phyloP scores from a whole-genome alignment of 352 stramenopile genomes.

The Globisporangium perplexum region DNA sequence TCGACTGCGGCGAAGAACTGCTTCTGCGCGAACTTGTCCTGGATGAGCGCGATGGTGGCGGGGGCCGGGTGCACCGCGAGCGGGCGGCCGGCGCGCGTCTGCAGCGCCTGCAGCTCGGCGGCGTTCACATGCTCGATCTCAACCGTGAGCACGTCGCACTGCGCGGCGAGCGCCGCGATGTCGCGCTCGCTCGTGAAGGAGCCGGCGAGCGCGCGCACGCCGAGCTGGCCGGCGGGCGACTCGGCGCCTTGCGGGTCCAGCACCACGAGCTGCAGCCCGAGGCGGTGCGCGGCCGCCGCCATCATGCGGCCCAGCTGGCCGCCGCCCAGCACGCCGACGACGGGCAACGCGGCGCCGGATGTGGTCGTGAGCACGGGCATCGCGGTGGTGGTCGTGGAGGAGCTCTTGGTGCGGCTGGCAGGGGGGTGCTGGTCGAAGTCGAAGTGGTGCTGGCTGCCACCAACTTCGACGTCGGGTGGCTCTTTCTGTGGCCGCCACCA shows the following conservation, averaged over 20 bases:
- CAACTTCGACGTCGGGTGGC: neutral
- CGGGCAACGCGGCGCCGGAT: slow-evolving; percentile 34
- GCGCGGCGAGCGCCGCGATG: slow-evolving; percentile 61
- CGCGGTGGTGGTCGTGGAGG: neutral
- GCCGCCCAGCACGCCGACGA: slow-evolving; percentile 92
- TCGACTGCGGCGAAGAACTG: slow-evolving; percentile 58
- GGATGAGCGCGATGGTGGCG: slow-evolving; percentile 92
- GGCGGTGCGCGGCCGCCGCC: slow-evolving; percentile 92
- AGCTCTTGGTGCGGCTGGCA: neutral
- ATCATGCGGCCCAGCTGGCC: slow-evolving; percentile 99
- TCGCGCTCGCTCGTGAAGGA: slow-evolving; percentile 67
- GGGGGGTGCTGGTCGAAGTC: slow-evolving; percentile 6
- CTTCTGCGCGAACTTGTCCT: slow-evolving; percentile 98
- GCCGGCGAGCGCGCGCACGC: slow-evolving; percentile 62
- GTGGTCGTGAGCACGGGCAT: slow-evolving; percentile 54
- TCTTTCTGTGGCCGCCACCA: neutral
- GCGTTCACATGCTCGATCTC: slow-evolving; percentile 99
- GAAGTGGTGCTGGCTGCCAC: slow-evolving; percentile 5
- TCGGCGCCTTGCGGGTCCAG: slow-evolving; percentile 87
- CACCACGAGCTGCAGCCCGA: slow-evolving; percentile 91
- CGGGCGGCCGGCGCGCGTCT: slow-evolving; percentile 25
- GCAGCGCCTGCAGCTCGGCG: slow-evolving; percentile 84
- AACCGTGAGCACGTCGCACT: slow-evolving; percentile 94
- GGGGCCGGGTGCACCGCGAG: slow-evolving; percentile 79
- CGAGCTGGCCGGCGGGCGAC: slow-evolving; percentile 70